Evolutionary conservation across 805 yeast species (phyloP).

Genomic region (Zygotorulaspora florentina): DNA sequence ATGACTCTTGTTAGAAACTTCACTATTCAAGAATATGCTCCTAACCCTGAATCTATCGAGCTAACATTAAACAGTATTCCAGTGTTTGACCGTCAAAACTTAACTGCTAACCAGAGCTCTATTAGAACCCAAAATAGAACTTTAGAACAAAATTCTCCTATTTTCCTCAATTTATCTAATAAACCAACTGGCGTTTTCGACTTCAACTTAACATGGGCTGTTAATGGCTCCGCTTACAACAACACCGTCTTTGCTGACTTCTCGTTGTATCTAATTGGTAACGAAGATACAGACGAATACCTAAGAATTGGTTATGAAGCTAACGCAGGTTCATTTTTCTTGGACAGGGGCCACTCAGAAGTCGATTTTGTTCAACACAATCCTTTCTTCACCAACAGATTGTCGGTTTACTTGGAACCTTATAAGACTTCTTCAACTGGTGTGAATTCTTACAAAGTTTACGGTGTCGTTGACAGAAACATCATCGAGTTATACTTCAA

Average conservation of each 20-base stretch:
- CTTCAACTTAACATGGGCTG: slow-evolving; percentile 25
- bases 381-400: slow-evolving; percentile 30
- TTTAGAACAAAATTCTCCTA: background rate
- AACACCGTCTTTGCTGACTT: slow-evolving; percentile 16
- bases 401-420: slow-evolving; percentile 26
- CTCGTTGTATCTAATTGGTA: slow-evolving; percentile 18
- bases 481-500: slow-evolving; percentile 34
- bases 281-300: slow-evolving; percentile 18
- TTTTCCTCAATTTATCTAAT: slow-evolving; percentile 4
- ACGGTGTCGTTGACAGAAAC: slow-evolving; percentile 33
- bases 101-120: background rate
- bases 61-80: slow-evolving; percentile 27
- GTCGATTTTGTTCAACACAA: slow-evolving; percentile 21
- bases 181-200: slow-evolving; percentile 25
- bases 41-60: slow-evolving; percentile 25
- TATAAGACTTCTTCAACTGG: slow-evolving; percentile 12
- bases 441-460: slow-evolving; percentile 21
- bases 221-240: slow-evolving; percentile 9
- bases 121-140: slow-evolving; percentile 3
- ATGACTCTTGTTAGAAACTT: slow-evolving; percentile 36
- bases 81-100: slow-evolving; percentile 13
- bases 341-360: slow-evolving; percentile 28
- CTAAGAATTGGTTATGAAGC: slow-evolving; percentile 30
- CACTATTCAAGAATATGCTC: slow-evolving; percentile 24
- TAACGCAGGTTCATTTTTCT: slow-evolving; percentile 22